Percentiles rank a stretch among this genome's conserved stretches.
These are phyloP conservation scores for Apiotrichum laibachii DNA, from an alignment of 1,284 basidiomycete genomes.

Conservation along the genomic window DNA sequence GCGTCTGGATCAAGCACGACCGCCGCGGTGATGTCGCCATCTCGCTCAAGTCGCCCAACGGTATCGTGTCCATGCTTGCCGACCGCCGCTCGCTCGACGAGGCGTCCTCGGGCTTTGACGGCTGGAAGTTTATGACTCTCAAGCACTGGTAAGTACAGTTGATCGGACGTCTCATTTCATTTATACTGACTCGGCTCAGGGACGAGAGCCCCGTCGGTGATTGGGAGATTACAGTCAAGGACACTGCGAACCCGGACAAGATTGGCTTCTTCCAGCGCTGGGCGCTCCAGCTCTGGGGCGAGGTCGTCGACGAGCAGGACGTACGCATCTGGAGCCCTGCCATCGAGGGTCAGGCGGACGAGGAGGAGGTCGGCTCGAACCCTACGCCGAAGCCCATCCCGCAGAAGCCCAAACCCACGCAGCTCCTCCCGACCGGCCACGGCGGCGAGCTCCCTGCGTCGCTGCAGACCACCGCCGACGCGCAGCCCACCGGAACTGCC, in stretches of 20 bases:
- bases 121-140: constrained; percentile 97
- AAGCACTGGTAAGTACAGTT: constrained; percentile 84
- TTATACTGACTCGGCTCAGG: constrained; percentile 55
- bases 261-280: constrained; percentile 84
- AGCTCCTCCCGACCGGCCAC: constrained; percentile 80
- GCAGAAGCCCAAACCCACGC: constrained; percentile 78
- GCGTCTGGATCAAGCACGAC: constrained; percentile 87
- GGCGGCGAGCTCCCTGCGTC: constrained; percentile 50
- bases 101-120: constrained; percentile 71
- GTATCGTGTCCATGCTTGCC: constrained; percentile 81
- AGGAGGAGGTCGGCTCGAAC: constrained; percentile 52
- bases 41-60: constrained; percentile 78
- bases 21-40: constrained; percentile 91
- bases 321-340: constrained; percentile 61
- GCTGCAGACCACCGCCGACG: not conserved
- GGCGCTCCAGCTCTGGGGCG: constrained; percentile 92
- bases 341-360: constrained; percentile 45
- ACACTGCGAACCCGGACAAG: constrained; percentile 62
- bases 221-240: constrained; percentile 85
- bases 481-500: no score
- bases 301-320: constrained; percentile 69
- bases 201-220: constrained; percentile 88
- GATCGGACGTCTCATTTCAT: no score
- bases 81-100: constrained; percentile 68
- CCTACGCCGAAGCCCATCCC: constrained; percentile 50